A percentile compares a stretch with the other conserved stretches of the same genome.
Evolutionary conservation across 1,284 basidiomycete genomes (phyloP).

Genomic region (Pascua sp.): DNA sequence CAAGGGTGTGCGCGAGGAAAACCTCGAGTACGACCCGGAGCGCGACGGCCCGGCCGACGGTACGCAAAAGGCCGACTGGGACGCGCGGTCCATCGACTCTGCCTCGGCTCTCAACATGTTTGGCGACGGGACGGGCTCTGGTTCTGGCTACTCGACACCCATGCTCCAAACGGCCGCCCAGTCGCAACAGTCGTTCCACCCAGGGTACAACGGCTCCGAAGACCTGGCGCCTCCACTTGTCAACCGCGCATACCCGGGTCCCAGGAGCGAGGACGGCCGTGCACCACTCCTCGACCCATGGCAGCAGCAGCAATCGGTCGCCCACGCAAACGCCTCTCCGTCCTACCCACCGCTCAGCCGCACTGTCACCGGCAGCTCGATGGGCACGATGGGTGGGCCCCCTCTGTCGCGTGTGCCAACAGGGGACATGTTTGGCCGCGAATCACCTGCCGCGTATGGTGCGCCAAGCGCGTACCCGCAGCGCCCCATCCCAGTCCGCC

Average conservation of each 20-base stretch:
- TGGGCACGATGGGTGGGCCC: too few species aligned
- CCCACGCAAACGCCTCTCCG: too few species aligned
- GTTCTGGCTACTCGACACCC: neutral
- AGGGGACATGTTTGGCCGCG: too few species aligned
- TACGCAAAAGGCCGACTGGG: constrained; percentile 30
- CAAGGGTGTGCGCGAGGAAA: constrained; percentile 48
- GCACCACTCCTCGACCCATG: constrained; percentile 8
- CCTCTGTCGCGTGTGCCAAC: too few species aligned
- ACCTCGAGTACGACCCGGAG: constrained; percentile 47
- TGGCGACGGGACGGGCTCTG: neutral
- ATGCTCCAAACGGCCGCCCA: neutral
- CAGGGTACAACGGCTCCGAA: constrained; percentile 32
- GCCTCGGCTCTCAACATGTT: constrained; percentile 16
- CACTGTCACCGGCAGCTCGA: too few species aligned
- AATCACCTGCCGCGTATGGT: too few species aligned
- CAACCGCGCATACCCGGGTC: neutral
- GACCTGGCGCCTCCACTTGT: constrained; percentile 20
- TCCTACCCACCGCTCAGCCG: too few species aligned
- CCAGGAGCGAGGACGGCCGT: constrained; percentile 3
- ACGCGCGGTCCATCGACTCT: constrained; percentile 40
- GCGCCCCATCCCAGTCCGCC: too few species aligned
- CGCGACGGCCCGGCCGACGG: constrained; percentile 38
- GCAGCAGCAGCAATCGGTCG: neutral
- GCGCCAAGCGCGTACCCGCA: too few species aligned
- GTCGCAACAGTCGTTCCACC: neutral